A percentile compares a stretch with the other conserved stretches of the same genome.
phyloP scores from a whole-genome alignment of 371 early-diverging fungal species.

The Saksenaea vasiformis region DNA sequence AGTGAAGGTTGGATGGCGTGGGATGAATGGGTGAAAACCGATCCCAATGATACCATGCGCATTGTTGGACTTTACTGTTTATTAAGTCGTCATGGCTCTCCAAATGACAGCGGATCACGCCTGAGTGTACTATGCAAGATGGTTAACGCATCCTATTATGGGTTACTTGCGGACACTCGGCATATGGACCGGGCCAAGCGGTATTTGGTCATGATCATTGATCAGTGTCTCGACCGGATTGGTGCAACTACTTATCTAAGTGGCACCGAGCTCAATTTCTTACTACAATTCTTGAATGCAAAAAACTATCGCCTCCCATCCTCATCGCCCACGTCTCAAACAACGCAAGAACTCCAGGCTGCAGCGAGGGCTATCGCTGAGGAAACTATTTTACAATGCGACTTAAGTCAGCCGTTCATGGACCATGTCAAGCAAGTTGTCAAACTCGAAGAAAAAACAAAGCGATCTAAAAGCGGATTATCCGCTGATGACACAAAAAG shows the following conservation, averaged over 20 bases:
- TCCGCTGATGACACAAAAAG: constrained; percentile 29
- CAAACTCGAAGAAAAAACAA: constrained; percentile 39
- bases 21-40: constrained; percentile 14
- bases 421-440: constrained; percentile 35
- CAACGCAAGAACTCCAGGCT: background rate
- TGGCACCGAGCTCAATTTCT: constrained; percentile 51
- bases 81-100: constrained; percentile 6
- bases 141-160: constrained; percentile 23
- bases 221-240: constrained; percentile 27
- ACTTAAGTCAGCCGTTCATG: constrained; percentile 31
- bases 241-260: constrained; percentile 30
- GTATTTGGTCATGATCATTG: constrained; percentile 25
- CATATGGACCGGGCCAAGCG: constrained; percentile 20
- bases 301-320: constrained; percentile 39
- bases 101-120: constrained; percentile 10
- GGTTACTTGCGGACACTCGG: constrained; percentile 32
- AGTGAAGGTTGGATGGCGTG: constrained; percentile 27
- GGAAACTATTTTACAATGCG: background rate
- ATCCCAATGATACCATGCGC: constrained; percentile 2
- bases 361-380: constrained; percentile 15
- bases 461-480: constrained; percentile 13
- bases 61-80: constrained; percentile 30
- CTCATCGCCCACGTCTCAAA: too few species aligned
- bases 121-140: constrained; percentile 23
- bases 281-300: constrained; percentile 52